Percentiles rank a stretch among this genome's conserved stretches.
Conservation (phyloP, 805 yeast genomes). For the Hanseniaspora hatyaiensis region DNA sequence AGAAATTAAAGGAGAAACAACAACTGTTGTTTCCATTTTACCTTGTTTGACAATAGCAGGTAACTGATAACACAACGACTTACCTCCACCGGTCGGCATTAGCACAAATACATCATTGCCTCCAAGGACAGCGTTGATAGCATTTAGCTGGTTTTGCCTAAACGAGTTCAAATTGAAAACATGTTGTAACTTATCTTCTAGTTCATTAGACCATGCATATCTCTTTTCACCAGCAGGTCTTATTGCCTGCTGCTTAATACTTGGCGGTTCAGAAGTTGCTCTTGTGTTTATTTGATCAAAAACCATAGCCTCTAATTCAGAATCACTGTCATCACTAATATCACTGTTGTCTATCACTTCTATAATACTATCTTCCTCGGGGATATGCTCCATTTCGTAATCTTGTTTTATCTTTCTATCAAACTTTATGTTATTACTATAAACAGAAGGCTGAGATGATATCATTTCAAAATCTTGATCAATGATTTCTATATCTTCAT, state of each 20-base stretch:
- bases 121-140: constrained; percentile 59
- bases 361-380: neutral
- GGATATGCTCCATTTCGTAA: constrained; percentile 1
- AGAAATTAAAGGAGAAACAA: constrained; percentile 86
- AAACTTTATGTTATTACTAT: too few relatives aligned
- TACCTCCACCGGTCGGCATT: constrained; percentile 99
- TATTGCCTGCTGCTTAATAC: constrained; percentile 15
- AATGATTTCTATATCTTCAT: constrained; percentile 24
- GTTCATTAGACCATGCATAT: constrained; percentile 57
- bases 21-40: constrained; percentile 77
- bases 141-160: constrained; percentile 76
- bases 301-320: constrained; percentile 30
- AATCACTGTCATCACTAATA: constrained; percentile 15
- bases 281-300: constrained; percentile 23
- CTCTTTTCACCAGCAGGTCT: constrained; percentile 8
- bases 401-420: constrained; percentile 20
- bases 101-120: constrained; percentile 86
- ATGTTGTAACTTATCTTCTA: constrained; percentile 42
- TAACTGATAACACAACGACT: constrained; percentile 86
- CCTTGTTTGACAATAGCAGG: constrained; percentile 80
- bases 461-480: constrained; percentile 25
- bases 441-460: constrained; percentile 19
- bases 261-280: neutral
- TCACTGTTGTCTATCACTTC: neutral
- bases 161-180: constrained; percentile 57